These are phyloP conservation scores for Ambrosia artemisiifolia DNA, from an alignment of 129 eudicot species.

Conservation along the genomic window DNA sequence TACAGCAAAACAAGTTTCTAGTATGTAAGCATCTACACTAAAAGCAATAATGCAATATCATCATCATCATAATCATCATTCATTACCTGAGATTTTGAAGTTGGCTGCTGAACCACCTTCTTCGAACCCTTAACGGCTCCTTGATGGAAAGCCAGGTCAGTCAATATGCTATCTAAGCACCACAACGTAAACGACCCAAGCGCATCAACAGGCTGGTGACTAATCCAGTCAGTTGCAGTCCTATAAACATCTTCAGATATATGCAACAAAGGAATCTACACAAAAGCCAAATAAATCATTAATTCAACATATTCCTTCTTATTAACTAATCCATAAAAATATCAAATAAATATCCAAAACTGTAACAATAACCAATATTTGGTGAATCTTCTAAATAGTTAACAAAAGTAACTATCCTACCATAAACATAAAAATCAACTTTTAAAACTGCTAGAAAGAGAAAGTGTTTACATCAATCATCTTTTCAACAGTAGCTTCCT, in stretches of 20 bases:
- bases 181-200: constrained; percentile 35
- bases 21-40: no score
- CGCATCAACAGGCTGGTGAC: constrained; percentile 39
- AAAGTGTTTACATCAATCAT: constrained; percentile 43
- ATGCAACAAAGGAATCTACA: constrained; percentile 51
- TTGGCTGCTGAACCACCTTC: constrained; percentile 41
- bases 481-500: constrained; percentile 42
- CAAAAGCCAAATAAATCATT: constrained; percentile 14
- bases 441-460: background rate
- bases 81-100: constrained; percentile 59
- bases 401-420: constrained; percentile 9
- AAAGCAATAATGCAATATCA: background rate
- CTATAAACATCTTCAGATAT: constrained; percentile 45
- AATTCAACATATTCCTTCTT: background rate
- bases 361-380: background rate
- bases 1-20: no score
- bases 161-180: constrained; percentile 39
- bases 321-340: background rate
- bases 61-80: background rate
- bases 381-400: background rate
- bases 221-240: constrained; percentile 53
- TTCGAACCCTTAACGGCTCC: constrained; percentile 50
- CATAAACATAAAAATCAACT: constrained; percentile 7
- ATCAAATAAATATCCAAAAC: background rate
- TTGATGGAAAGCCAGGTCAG: constrained; percentile 41